phyloP scores from a whole-genome alignment of 768 basidiomycete genomes.

The Ramaria rubella region DNA sequence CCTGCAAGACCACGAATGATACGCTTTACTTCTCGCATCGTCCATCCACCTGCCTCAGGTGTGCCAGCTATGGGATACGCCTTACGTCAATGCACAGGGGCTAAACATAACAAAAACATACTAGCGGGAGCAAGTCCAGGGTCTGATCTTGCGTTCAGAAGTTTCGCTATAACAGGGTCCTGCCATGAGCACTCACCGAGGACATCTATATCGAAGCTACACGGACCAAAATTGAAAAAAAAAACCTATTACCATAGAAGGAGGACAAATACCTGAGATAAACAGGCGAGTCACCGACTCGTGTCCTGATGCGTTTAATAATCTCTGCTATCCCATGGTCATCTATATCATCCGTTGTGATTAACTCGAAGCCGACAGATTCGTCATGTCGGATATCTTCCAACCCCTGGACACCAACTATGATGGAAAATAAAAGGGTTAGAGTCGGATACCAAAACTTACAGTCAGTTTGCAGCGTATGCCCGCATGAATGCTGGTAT shows the following conservation, averaged over 20 bases:
- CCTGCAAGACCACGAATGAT: conserved; percentile 75
- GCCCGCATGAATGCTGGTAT: conserved; percentile 76
- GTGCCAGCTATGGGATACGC: conserved; percentile 53
- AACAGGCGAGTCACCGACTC: conserved; percentile 69
- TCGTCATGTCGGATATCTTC: conserved; percentile 63
- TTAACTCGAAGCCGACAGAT: conserved; percentile 69
- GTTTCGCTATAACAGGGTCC: not conserved
- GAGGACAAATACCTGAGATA: conserved; percentile 49
- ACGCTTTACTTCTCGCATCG: conserved; percentile 72
- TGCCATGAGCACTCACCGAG: conserved; percentile 42
- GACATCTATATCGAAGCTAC: conserved; percentile 75
- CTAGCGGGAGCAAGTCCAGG: conserved; percentile 76
- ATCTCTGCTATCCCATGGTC: conserved; percentile 69
- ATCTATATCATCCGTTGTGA: conserved; percentile 79
- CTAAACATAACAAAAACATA: conserved; percentile 28
- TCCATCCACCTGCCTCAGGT: conserved; percentile 82
- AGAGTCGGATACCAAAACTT: conserved; percentile 16
- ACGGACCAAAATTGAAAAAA: not conserved
- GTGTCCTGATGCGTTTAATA: conserved; percentile 57
- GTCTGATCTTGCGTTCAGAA: conserved; percentile 36
- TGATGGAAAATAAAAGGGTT: not conserved
- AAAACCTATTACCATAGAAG: not conserved
- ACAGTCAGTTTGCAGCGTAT: conserved; percentile 70
- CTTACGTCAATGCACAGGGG: not conserved
- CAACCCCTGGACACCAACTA: conserved; percentile 36